Conservation (phyloP, 306 rosid species). For the Acacia confusa region DNA sequence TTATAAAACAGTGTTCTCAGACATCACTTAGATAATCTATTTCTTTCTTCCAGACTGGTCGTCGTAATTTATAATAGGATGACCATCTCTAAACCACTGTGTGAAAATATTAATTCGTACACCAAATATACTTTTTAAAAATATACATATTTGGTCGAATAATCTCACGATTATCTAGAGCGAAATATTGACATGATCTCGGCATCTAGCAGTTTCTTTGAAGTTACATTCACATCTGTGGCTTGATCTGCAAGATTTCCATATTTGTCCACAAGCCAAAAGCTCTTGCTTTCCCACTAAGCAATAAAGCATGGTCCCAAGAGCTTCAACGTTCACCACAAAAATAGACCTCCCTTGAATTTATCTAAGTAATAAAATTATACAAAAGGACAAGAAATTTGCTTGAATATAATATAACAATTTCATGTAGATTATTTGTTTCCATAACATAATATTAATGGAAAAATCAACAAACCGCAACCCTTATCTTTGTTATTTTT, state of each 20-base stretch:
- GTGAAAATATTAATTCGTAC: not conserved
- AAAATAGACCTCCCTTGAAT: not conserved
- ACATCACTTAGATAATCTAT: too few relatives aligned
- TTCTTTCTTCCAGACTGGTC: too few relatives aligned
- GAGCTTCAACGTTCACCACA: constrained; percentile 1
- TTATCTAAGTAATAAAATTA: not conserved
- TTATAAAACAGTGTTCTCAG: too few relatives aligned
- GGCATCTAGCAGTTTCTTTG: not conserved
- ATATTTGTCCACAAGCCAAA: not conserved
- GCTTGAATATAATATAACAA: not conserved
- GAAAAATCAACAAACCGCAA: not conserved
- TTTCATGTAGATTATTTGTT: not conserved
- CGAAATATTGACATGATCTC: not conserved
- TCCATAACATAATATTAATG: not conserved
- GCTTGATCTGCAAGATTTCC: constrained; percentile 7
- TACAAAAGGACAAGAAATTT: not conserved
- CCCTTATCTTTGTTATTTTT: not conserved
- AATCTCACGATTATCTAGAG: not conserved
- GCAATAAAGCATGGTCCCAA: constrained; percentile 1
- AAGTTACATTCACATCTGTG: not conserved
- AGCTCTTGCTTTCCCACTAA: constrained; percentile 20
- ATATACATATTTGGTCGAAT: not conserved
- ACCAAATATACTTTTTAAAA: not conserved
- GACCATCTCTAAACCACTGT: too few relatives aligned
- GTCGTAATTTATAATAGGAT: too few relatives aligned